A percentile compares a stretch with the other conserved stretches of the same genome.
phyloP scores from a whole-genome alignment of 2,329 filamentous ascomycete species.

The Herpotrichia juniperi region DNA sequence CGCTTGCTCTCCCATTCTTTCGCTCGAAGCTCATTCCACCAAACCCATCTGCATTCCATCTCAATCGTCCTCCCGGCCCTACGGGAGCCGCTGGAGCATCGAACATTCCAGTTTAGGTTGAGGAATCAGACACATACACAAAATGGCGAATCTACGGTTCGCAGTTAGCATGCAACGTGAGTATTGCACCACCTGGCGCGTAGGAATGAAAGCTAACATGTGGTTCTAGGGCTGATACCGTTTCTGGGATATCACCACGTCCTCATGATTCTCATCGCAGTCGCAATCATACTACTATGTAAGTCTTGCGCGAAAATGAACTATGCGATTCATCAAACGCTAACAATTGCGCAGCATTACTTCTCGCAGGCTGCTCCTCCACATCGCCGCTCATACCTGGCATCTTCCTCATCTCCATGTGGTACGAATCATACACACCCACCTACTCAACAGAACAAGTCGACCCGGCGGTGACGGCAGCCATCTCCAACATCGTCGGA shows the following conservation, averaged over 20 bases:
- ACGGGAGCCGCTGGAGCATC: conserved; percentile 48
- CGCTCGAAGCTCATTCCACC: conserved; percentile 16
- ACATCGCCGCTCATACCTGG: conserved; percentile 92
- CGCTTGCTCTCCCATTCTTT: conserved; percentile 24
- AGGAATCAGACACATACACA: conserved; percentile 30
- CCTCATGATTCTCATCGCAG: conserved; percentile 94
- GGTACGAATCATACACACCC: conserved; percentile 87
- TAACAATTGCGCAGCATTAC: conserved; percentile 67
- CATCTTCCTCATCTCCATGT: conserved; percentile 98
- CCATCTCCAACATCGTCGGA: conserved; percentile 89
- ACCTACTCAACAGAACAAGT: conserved; percentile 85
- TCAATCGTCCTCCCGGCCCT: conserved; percentile 44
- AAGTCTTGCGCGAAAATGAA: conserved; percentile 51
- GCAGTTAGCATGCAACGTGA: conserved; percentile 58
- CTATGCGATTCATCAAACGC: conserved; percentile 16
- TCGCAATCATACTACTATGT: conserved; percentile 95
- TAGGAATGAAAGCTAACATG: conserved; percentile 30
- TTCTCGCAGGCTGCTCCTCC: conserved; percentile 94
- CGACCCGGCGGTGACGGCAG: conserved; percentile 82
- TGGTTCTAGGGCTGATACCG: conserved; percentile 60
- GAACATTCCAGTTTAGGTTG: conserved; percentile 28
- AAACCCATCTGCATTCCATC: conserved; percentile 37
- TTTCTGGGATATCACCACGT: conserved; percentile 79
- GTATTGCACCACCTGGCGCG: conserved; percentile 18
- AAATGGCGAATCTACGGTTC: conserved; percentile 57